phyloP scores from a whole-genome alignment of 1,284 basidiomycete species.

The Apiotrichum porosum region DNA sequence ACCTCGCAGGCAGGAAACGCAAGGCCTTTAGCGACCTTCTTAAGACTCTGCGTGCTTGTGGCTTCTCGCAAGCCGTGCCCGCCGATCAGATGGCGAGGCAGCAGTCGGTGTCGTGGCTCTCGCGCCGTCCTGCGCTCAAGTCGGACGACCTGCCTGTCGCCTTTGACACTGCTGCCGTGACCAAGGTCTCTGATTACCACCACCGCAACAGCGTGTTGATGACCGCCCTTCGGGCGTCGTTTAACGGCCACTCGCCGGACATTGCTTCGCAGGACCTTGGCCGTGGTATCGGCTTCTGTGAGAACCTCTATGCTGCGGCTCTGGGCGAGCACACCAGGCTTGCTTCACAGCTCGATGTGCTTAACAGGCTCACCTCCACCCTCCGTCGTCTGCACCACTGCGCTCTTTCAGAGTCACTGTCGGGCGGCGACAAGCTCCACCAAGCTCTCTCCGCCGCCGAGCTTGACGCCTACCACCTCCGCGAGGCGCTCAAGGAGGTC shows the following conservation, averaged over 20 bases:
- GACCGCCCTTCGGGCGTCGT: slow-evolving; percentile 61
- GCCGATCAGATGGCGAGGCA: slow-evolving; percentile 66
- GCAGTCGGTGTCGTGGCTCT: slow-evolving; percentile 61
- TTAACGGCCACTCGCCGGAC: slow-evolving; percentile 72
- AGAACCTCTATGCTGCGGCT: slow-evolving; percentile 67
- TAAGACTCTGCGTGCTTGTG: slow-evolving; percentile 78
- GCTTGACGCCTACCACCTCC: slow-evolving; percentile 18
- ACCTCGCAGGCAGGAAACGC: slow-evolving; percentile 70
- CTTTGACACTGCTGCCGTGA: slow-evolving; percentile 19
- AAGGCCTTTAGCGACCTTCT: slow-evolving; percentile 89
- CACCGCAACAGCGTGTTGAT: slow-evolving; percentile 64
- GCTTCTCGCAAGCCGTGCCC: slow-evolving; percentile 68
- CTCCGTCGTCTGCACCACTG: slow-evolving; percentile 21
- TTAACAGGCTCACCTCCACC: slow-evolving; percentile 6
- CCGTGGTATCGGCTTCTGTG: slow-evolving; percentile 70
- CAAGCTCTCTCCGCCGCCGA: slow-evolving; percentile 20
- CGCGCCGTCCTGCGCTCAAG: slow-evolving; percentile 48
- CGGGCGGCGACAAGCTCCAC: slow-evolving; percentile 18
- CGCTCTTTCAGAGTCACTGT: slow-evolving; percentile 17
- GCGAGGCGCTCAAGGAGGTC: slow-evolving; percentile 29
- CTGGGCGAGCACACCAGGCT: slow-evolving; percentile 49
- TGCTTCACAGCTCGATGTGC: slow-evolving; percentile 3
- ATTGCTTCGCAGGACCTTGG: slow-evolving; percentile 78
- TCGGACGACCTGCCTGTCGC: slow-evolving; percentile 15
- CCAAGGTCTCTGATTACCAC: slow-evolving; percentile 62